Percentiles rank a stretch among this genome's conserved stretches.
These are phyloP conservation scores for Macroventuria anomochaeta DNA, from an alignment of 2,329 filamentous ascomycete species.

Conservation along the genomic window DNA sequence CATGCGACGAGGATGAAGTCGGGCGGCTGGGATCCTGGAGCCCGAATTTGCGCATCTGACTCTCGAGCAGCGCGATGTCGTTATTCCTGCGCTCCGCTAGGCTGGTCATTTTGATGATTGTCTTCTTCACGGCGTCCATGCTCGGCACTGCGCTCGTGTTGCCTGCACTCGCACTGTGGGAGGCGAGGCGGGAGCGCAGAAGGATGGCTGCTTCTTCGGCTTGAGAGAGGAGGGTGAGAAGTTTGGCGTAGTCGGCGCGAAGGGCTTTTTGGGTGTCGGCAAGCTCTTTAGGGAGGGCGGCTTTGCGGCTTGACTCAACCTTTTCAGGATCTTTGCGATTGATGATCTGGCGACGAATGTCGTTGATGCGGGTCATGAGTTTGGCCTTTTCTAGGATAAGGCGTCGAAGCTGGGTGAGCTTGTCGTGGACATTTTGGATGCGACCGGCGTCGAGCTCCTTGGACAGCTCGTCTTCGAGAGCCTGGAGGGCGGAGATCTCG, in stretches of 20 bases:
- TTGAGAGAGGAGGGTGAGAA: conserved; percentile 76
- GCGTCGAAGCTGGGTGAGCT: conserved; percentile 71
- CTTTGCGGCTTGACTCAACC: conserved; percentile 67
- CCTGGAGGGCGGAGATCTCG: conserved; percentile 73
- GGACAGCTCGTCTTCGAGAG: conserved; percentile 68
- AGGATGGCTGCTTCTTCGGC: conserved; percentile 81
- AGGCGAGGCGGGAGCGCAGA: conserved; percentile 78
- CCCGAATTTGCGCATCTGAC: conserved; percentile 76
- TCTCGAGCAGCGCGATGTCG: conserved; percentile 88
- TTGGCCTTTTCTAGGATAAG: conserved; percentile 73
- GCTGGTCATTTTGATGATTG: conserved; percentile 88
- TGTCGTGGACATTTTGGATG: conserved; percentile 71
- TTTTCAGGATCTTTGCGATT: conserved; percentile 72
- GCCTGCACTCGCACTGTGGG: conserved; percentile 59
- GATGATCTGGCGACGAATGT: conserved; percentile 77
- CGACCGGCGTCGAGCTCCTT: conserved; percentile 70
- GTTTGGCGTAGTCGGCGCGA: conserved; percentile 73
- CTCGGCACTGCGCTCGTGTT: conserved; percentile 67
- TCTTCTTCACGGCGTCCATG: conserved; percentile 89
- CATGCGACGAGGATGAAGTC: conserved; percentile 27
- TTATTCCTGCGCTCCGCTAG: conserved; percentile 92
- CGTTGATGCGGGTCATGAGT: conserved; percentile 73
- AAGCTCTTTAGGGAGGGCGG: conserved; percentile 85
- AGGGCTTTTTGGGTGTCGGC: conserved; percentile 83
- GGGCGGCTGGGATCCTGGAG: conserved; percentile 32